Percentiles rank a stretch among this genome's conserved stretches.
Evolutionary conservation across 306 rosid species (phyloP).

Genomic region (Notholithocarpus densiflorus): DNA sequence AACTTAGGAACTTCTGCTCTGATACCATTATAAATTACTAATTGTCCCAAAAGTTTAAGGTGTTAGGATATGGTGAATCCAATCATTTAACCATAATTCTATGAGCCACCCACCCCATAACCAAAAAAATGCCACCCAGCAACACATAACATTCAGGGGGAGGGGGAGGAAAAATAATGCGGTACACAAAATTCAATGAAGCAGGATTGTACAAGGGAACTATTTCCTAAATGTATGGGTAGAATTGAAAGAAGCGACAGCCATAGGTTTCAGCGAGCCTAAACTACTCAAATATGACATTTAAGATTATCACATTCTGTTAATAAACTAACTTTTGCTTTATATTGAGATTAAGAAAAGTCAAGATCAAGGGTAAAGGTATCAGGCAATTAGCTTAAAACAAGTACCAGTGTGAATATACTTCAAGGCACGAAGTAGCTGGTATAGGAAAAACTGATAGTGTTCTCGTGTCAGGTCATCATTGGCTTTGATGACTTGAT

Average conservation of each 20-base stretch:
- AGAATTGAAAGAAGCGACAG: background rate
- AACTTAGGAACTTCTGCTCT: no score
- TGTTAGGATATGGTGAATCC: no score
- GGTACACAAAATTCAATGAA: background rate
- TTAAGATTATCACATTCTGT: background rate
- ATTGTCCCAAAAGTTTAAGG: no score
- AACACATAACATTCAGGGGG: background rate
- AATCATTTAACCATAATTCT: no score
- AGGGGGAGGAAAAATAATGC: no score
- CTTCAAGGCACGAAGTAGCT: constrained; percentile 92
- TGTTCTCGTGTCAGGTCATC: constrained; percentile 88
- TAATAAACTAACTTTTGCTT: background rate
- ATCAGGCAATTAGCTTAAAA: constrained; percentile 8
- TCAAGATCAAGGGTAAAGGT: background rate
- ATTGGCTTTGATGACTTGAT: constrained; percentile 94
- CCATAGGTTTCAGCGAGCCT: background rate
- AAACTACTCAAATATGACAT: background rate
- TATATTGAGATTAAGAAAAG: background rate
- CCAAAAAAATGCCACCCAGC: background rate
- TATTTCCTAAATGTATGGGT: background rate
- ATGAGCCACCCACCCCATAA: no score
- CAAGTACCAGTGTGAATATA: constrained; percentile 80
- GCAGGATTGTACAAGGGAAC: background rate
- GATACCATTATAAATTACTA: no score
- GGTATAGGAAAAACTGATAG: constrained; percentile 92